A percentile compares a stretch with the other conserved stretches of the same genome.
Conservation (phyloP, 2,329 filamentous ascomycete genomes). For the Phoma herbarum region DNA sequence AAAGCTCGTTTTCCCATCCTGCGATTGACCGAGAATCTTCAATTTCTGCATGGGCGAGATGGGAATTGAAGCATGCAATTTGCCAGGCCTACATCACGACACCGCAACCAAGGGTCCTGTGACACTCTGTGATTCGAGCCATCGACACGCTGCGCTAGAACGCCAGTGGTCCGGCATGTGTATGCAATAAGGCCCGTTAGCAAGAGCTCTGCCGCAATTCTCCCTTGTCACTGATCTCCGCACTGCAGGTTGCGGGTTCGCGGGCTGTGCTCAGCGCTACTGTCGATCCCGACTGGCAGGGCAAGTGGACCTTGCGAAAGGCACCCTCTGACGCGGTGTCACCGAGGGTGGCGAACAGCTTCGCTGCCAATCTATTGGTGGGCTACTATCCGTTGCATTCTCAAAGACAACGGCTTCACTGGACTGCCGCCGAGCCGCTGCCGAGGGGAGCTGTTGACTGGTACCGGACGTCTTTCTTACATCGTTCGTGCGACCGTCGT, state of each 20-base stretch:
- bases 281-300: constrained; percentile 23
- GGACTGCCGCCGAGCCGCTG: constrained; percentile 27
- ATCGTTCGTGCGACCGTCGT: constrained; percentile 23
- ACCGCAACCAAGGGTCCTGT: not conserved
- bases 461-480: constrained; percentile 20
- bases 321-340: constrained; percentile 15
- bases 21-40: constrained; percentile 20
- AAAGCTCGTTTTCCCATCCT: constrained; percentile 31
- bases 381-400: constrained; percentile 13
- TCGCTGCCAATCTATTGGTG: constrained; percentile 22
- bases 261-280: constrained; percentile 21
- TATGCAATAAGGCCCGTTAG: not conserved
- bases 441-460: constrained; percentile 19
- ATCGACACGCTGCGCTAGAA: not conserved
- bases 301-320: constrained; percentile 9
- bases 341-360: constrained; percentile 22
- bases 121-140: not conserved
- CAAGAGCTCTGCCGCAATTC: constrained; percentile 3
- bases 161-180: not conserved
- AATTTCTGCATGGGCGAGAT: constrained; percentile 23
- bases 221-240: constrained; percentile 22
- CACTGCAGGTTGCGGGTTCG: constrained; percentile 18
- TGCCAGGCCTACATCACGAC: constrained; percentile 1
- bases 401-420: constrained; percentile 27
- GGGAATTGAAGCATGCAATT: constrained; percentile 23